Percentiles rank a stretch among this genome's conserved stretches.
Conservation (phyloP, 2,329 filamentous ascomycete species). For the Cladosporium sp. region DNA sequence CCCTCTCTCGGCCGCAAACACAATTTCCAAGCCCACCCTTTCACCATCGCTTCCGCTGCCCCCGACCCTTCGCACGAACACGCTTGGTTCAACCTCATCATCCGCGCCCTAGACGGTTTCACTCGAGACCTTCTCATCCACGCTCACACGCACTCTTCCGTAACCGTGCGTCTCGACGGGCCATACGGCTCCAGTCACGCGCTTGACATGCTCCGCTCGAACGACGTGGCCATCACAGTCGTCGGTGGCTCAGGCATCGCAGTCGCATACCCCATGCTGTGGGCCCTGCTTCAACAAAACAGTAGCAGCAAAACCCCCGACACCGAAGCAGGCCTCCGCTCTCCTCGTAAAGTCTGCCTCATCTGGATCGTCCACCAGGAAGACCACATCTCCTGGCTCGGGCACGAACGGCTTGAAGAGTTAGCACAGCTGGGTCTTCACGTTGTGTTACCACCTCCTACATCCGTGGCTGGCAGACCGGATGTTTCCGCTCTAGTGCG, state of each 20-base stretch:
- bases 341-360: constrained; percentile 32
- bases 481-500: constrained; percentile 45
- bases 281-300: constrained; percentile 34
- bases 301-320: not conserved
- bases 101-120: constrained; percentile 58
- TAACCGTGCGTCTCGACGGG: constrained; percentile 55
- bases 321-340: not conserved
- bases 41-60: constrained; percentile 60
- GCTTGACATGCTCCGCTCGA: constrained; percentile 47
- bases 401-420: constrained; percentile 45
- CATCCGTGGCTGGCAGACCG: constrained; percentile 49
- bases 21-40: constrained; percentile 58
- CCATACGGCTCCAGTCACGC: constrained; percentile 59
- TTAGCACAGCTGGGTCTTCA: constrained; percentile 47
- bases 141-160: constrained; percentile 41
- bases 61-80: constrained; percentile 38
- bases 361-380: constrained; percentile 56
- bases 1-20: constrained; percentile 51
- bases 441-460: constrained; percentile 52
- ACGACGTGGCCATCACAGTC: constrained; percentile 50
- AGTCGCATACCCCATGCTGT: constrained; percentile 57
- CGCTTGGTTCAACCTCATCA: constrained; percentile 53
- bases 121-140: constrained; percentile 51
- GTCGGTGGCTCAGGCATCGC: constrained; percentile 63
- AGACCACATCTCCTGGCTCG: constrained; percentile 52